phyloP scores from a whole-genome alignment of 2,329 filamentous ascomycete genomes.

The Fusarium sp. region DNA sequence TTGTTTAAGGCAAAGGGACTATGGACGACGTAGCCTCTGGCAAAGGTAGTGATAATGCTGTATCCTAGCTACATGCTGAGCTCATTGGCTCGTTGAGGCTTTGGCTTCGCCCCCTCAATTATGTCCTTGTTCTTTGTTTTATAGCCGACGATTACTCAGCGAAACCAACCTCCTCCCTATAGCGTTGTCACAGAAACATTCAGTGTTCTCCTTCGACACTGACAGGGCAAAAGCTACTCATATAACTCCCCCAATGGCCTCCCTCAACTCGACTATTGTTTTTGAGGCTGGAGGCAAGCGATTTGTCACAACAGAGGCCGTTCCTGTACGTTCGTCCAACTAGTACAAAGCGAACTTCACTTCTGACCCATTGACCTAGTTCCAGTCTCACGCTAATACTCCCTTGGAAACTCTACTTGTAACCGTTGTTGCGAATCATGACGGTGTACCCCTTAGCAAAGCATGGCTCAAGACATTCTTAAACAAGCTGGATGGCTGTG shows the following conservation, averaged over 20 bases:
- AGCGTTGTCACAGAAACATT: accelerated
- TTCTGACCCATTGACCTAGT: not conserved
- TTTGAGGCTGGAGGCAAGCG: not conserved
- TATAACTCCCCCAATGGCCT: not conserved
- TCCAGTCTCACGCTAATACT: accelerated
- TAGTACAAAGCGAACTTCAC: accelerated
- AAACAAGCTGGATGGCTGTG: not conserved
- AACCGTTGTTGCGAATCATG: accelerated
- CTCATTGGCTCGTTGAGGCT: not conserved
- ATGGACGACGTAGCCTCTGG: accelerated
- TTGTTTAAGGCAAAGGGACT: not conserved
- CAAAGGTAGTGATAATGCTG: accelerated
- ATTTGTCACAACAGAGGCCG: too few species aligned
- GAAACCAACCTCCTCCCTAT: not conserved
- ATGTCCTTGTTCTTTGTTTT: not conserved
- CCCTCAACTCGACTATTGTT: too few species aligned
- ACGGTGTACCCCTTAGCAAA: accelerated
- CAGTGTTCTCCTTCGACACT: not conserved
- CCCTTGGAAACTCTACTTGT: accelerated
- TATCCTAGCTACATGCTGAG: accelerated
- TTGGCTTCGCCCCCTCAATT: not conserved
- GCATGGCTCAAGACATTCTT: accelerated
- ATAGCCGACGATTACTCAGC: accelerated
- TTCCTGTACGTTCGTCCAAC: not conserved
- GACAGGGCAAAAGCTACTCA: too few species aligned